A percentile compares a stretch with the other conserved stretches of the same genome.
Conservation (phyloP, 257 asterid genomes). For the Solanum megistacrolobum region DNA sequence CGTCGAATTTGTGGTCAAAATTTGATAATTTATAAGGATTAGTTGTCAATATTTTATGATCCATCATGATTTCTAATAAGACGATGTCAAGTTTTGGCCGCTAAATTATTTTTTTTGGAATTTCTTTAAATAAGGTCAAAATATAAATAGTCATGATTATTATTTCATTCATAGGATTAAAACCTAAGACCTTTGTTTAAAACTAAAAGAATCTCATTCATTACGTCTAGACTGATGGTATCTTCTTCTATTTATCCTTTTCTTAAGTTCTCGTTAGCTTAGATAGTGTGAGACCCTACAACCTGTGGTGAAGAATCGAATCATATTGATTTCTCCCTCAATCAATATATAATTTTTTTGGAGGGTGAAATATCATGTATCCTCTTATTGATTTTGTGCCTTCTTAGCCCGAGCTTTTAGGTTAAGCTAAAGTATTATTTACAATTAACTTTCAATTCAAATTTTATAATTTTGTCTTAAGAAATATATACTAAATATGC, state of each 20-base stretch:
- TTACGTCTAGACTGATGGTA: too few relatives aligned
- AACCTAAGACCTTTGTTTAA: neutral
- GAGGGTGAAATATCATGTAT: neutral
- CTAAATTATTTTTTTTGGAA: neutral
- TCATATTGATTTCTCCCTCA: too few relatives aligned
- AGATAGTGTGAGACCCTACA: too few relatives aligned
- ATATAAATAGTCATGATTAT: neutral
- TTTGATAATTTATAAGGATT: neutral
- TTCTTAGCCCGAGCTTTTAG: neutral
- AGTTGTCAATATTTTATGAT: neutral
- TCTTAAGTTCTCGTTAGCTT: too few relatives aligned
- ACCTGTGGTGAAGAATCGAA: too few relatives aligned
- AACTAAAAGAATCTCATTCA: neutral
- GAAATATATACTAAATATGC: neutral
- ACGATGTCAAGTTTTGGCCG: neutral
- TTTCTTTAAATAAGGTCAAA: neutral
- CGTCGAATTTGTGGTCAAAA: neutral
- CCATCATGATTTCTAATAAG: neutral
- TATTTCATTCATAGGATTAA: neutral
- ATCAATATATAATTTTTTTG: too few relatives aligned
- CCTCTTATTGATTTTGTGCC: neutral
- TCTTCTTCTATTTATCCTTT: too few relatives aligned
- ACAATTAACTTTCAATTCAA: neutral
- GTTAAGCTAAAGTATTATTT: neutral
- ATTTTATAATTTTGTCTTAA: neutral